These are phyloP conservation scores for Colletotrichum paranaense DNA, from an alignment of 2,329 filamentous ascomycete species.

Conservation along the genomic window DNA sequence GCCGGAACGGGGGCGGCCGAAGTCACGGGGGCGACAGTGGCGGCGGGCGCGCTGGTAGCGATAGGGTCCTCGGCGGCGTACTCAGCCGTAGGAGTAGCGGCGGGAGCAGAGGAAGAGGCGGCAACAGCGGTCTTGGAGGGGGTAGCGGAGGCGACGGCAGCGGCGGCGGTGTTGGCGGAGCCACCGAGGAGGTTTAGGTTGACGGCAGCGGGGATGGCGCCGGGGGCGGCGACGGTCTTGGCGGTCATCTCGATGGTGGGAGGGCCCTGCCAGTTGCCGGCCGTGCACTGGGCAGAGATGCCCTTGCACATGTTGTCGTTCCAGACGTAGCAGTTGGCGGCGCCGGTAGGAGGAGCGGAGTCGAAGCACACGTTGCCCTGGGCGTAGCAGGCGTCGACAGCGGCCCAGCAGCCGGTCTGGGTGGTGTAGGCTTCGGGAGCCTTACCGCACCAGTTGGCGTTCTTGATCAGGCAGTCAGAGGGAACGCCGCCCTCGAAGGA, in stretches of 20 bases:
- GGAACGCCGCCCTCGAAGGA: conserved; percentile 63
- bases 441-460: conserved; percentile 78
- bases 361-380: conserved; percentile 72
- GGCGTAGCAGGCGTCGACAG: conserved; percentile 65
- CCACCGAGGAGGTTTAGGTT: conserved; percentile 30
- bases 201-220: conserved; percentile 46
- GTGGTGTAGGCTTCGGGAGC: conserved; percentile 68
- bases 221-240: conserved; percentile 44
- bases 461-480: conserved; percentile 68
- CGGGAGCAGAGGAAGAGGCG: neutral
- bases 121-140: conserved; percentile 6
- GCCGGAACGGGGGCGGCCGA: neutral
- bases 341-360: conserved; percentile 68
- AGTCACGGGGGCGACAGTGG: neutral
- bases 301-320: conserved; percentile 66
- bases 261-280: conserved; percentile 58
- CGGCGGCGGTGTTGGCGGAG: conserved; percentile 9
- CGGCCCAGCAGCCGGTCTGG: conserved; percentile 70
- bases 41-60: neutral
- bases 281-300: conserved; percentile 57
- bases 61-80: conserved; percentile 12
- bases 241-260: conserved; percentile 53
- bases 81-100: neutral
- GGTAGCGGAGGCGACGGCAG: neutral
- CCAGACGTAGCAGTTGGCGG: conserved; percentile 70